phyloP scores from a whole-genome alignment of 441 rosid genomes.

The Sinapis alba region DNA sequence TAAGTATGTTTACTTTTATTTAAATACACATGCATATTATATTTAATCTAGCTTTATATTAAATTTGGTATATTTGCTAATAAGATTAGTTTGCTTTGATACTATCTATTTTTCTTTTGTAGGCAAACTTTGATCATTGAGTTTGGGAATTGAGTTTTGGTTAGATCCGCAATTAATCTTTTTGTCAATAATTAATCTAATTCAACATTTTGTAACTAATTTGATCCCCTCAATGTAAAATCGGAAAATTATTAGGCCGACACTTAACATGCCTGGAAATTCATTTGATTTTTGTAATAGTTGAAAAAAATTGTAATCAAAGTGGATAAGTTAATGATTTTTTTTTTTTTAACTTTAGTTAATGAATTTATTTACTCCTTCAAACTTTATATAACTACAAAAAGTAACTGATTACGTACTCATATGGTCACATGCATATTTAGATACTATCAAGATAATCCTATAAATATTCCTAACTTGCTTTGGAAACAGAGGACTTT shows the following conservation, averaged over 20 bases:
- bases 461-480: background rate
- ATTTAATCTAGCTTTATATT: background rate
- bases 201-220: background rate
- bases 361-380: background rate
- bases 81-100: background rate
- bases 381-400: background rate
- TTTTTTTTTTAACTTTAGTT: no score
- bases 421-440: background rate
- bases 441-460: background rate
- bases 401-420: background rate
- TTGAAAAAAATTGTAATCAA: background rate
- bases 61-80: background rate
- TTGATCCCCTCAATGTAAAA: background rate
- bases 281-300: background rate
- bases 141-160: background rate
- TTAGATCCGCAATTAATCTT: background rate
- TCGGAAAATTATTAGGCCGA: background rate
- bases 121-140: background rate
- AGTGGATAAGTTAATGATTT: background rate
- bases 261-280: background rate
- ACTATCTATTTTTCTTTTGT: background rate
- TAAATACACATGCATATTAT: background rate
- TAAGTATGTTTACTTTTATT: background rate
- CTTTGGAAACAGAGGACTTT: background rate
- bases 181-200: background rate